Evolutionary conservation across 1,284 basidiomycete species (phyloP), one percentile per base, ranked within the genome.

Genomic region (Trametes pubescens): DNA sequence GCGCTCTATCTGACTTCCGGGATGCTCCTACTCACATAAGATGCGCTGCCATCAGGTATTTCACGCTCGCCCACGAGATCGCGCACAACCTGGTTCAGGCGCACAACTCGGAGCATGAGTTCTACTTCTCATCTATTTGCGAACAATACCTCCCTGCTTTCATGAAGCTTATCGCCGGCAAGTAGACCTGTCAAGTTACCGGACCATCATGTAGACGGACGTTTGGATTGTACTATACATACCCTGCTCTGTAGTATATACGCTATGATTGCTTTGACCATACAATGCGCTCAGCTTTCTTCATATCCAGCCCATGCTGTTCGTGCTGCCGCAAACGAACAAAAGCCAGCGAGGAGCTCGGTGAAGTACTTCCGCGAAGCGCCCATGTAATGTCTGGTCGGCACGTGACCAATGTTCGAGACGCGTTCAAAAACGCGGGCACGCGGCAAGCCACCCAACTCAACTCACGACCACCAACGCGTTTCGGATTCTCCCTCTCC

Each of bases 41-140:
- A 69, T 9, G 16, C 2, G 16, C 2, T 11, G 2, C 49, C 22
- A 8, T 26, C 18, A 91, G 93, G 89, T 98, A 92, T 75, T 95
- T 96, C 72, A 91, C 92, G 1, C 82, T 98, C 10, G 96, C 96
- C 0, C 97, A 99, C 75, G 96, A 97, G 75, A 91, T 93, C 67
- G 91, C 92, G 1, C 93, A 95, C 75, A 95, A 95, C 71, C 80
- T 95, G 1, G 91, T 94, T 18, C 82, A 88, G 53, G 84, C 85
- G 0, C 91, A 93, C 71, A 92, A 93, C 70, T 90, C 91, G 4
- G 91, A 93, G 74, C 95, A 97, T 73, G 94, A 96, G 71, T 98
- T 97, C 76, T 98, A 95, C 77, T 96, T 98, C 73, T 94, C 94
- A 35, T 89, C 92, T 7, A 93, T 98, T 22, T 92, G 93, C 65